These are phyloP conservation scores for Rhynchospora pubera DNA, from an alignment of 176 grass and related monocot genomes.

Conservation along the genomic window DNA sequence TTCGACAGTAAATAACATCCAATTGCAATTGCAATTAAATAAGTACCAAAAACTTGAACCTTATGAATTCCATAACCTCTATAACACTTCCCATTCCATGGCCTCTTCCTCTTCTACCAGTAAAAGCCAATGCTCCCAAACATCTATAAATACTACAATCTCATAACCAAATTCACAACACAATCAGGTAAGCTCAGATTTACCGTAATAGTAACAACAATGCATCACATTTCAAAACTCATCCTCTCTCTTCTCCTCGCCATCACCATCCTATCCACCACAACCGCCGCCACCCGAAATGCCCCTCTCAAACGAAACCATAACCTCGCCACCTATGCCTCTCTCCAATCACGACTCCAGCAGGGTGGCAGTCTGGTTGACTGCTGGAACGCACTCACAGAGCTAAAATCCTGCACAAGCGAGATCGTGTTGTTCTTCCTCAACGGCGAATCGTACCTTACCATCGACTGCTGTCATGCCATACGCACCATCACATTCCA, in stretches of 20 bases:
- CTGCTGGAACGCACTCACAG: constrained; percentile 53
- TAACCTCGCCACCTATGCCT: background rate
- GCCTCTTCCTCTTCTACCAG: background rate
- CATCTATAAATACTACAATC: background rate
- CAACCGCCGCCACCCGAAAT: background rate
- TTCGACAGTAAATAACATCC: background rate
- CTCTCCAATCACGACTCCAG: background rate
- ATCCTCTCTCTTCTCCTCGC: background rate
- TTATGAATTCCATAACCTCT: constrained; percentile 18
- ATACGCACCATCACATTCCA: constrained; percentile 55
- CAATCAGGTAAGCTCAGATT: background rate
- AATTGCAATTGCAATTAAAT: background rate
- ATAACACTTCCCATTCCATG: background rate
- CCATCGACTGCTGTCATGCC: constrained; percentile 58
- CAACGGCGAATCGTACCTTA: constrained; percentile 69
- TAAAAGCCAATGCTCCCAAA: background rate
- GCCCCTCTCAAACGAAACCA: background rate
- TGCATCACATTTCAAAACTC: constrained; percentile 13
- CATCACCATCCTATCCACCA: background rate
- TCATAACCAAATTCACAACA: background rate
- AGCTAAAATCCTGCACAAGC: constrained; percentile 51
- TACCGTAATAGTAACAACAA: background rate
- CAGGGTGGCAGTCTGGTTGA: constrained; percentile 21
- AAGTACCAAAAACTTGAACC: background rate
- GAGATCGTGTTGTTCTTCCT: constrained; percentile 85